Conservation (phyloP, 2,329 filamentous ascomycete genomes). For the Apiospora marii region DNA sequence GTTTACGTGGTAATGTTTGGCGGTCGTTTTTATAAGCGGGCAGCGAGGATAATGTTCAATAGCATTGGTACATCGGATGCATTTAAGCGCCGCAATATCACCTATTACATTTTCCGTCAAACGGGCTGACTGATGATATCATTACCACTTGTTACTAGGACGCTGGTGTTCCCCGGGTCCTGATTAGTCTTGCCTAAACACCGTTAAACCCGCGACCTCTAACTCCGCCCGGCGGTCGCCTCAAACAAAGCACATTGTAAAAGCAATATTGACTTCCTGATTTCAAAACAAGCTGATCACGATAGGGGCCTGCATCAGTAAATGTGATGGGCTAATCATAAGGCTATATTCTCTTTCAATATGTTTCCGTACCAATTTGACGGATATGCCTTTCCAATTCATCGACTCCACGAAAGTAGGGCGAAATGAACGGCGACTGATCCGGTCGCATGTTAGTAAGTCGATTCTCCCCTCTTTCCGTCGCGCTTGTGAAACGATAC, state of each 20-base stretch:
- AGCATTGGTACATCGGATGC: background rate
- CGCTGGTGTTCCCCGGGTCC: background rate
- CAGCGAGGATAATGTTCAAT: no score
- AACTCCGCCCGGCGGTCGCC: background rate
- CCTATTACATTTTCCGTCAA: background rate
- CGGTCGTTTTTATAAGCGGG: background rate
- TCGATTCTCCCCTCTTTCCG: background rate
- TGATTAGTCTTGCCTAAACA: background rate
- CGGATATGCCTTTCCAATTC: background rate
- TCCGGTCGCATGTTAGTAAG: constrained; percentile 9
- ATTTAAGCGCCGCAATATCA: background rate
- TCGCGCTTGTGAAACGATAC: no score
- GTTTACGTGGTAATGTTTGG: constrained; percentile 65
- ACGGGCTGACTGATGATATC: background rate
- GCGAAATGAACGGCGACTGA: background rate
- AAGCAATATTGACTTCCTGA: no score
- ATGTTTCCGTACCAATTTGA: background rate
- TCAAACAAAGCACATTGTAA: background rate
- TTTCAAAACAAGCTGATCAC: background rate
- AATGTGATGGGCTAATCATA: background rate
- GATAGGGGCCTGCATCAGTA: background rate
- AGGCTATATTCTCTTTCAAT: background rate
- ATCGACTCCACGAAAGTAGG: constrained; percentile 4
- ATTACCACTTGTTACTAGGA: background rate
- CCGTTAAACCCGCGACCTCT: background rate